These are phyloP conservation scores for Candida pseudoviswanathii DNA, from an alignment of 1,139 yeast species.

Conservation along the genomic window DNA sequence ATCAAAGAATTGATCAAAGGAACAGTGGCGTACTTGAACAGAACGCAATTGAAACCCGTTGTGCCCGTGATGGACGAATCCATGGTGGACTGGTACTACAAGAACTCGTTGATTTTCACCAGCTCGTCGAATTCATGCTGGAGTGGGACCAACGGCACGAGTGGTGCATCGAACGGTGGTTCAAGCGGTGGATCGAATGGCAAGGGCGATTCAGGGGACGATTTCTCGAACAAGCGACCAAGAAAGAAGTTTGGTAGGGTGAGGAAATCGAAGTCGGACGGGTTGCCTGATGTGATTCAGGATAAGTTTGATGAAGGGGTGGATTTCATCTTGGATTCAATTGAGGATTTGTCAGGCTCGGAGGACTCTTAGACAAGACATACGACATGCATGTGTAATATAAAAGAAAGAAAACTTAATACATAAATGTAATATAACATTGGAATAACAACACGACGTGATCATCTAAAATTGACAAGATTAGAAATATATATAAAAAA, in stretches of 20 bases:
- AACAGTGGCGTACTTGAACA: constrained; percentile 69
- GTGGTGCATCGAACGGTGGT: constrained; percentile 13
- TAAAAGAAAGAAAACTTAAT: background rate
- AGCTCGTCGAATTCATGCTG: constrained; percentile 76
- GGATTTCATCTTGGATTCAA: constrained; percentile 77
- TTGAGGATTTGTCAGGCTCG: constrained; percentile 50
- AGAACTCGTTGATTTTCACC: constrained; percentile 81
- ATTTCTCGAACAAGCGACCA: constrained; percentile 65
- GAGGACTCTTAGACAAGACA: constrained; percentile 15
- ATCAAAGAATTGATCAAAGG: constrained; percentile 69
- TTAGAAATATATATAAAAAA: no score
- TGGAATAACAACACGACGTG: constrained; percentile 9
- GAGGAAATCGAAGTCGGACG: constrained; percentile 68
- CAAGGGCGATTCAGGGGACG: constrained; percentile 22
- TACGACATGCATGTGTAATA: background rate
- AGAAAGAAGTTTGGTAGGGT: constrained; percentile 91
- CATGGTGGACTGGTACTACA: constrained; percentile 88
- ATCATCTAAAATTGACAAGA: no score
- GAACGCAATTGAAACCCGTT: constrained; percentile 68
- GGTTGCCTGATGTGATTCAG: constrained; percentile 72
- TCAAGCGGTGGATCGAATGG: constrained; percentile 13
- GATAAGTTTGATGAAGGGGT: constrained; percentile 86
- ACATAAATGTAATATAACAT: background rate
- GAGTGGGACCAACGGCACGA: constrained; percentile 47
- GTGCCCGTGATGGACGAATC: constrained; percentile 89